These are phyloP conservation scores for Suillus decipiens DNA, from an alignment of 768 basidiomycete species.

Conservation along the genomic window DNA sequence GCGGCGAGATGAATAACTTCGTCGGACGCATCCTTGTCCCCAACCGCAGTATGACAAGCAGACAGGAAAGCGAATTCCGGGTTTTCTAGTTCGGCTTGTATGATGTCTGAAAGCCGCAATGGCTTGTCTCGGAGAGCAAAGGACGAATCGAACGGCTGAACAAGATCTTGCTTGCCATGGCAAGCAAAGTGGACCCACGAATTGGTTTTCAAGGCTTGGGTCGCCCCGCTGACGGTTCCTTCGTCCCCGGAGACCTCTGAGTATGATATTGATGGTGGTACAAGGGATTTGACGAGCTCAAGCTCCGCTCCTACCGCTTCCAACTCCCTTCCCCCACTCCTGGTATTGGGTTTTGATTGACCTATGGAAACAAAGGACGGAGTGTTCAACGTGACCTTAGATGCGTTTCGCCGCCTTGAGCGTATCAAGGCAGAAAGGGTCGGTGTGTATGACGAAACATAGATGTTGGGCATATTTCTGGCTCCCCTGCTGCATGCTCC, in stretches of 20 bases:
- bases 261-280: constrained; percentile 19
- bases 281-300: constrained; percentile 20
- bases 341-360: constrained; percentile 17
- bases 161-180: constrained; percentile 25
- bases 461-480: constrained; percentile 17
- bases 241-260: constrained; percentile 15
- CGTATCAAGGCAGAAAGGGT: constrained; percentile 31
- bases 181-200: constrained; percentile 35
- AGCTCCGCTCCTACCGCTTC: constrained; percentile 21
- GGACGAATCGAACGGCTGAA: constrained; percentile 28
- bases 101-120: constrained; percentile 25
- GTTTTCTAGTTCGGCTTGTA: constrained; percentile 16
- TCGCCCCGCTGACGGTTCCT: constrained; percentile 18
- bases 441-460: constrained; percentile 38
- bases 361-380: constrained; percentile 18
- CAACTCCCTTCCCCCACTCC: constrained; percentile 13
- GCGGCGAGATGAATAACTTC: constrained; percentile 38
- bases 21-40: constrained; percentile 26
- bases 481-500: constrained; percentile 27
- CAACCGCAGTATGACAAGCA: constrained; percentile 34
- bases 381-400: neutral
- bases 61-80: constrained; percentile 36
- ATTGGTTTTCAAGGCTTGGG: constrained; percentile 20
- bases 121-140: constrained; percentile 26
- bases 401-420: constrained; percentile 15